These are phyloP conservation scores for Xylaria sp. DNA, from an alignment of 2,329 filamentous ascomycete species.

Conservation along the genomic window DNA sequence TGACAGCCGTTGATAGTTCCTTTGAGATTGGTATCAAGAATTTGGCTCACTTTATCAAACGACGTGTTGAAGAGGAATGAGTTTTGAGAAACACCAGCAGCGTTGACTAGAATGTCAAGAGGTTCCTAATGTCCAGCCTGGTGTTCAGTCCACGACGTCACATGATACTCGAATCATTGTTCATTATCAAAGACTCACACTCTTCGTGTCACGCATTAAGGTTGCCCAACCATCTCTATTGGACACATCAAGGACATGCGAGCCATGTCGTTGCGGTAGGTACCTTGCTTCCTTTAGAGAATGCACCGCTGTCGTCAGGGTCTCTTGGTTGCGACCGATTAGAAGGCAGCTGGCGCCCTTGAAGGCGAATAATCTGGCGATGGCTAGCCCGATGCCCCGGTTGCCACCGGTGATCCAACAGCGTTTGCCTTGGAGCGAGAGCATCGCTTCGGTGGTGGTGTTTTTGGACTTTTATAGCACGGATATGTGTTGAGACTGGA, in stretches of 20 bases:
- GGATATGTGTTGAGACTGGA: not conserved
- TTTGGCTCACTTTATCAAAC: slow-evolving; percentile 61
- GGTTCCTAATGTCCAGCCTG: slow-evolving; percentile 33
- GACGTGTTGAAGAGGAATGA: slow-evolving; percentile 69
- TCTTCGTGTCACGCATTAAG: not conserved
- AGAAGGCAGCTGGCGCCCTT: slow-evolving; percentile 71
- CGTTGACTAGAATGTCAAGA: slow-evolving; percentile 77
- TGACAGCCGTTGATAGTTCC: slow-evolving; percentile 73
- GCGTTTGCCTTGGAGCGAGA: slow-evolving; percentile 59
- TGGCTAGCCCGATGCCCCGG: slow-evolving; percentile 75
- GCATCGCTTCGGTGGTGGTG: slow-evolving; percentile 16
- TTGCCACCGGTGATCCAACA: slow-evolving; percentile 76
- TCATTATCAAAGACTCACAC: slow-evolving; percentile 13
- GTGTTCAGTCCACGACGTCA: slow-evolving; percentile 12
- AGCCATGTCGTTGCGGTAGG: slow-evolving; percentile 26
- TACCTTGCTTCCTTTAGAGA: slow-evolving; percentile 41
- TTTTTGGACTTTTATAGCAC: not conserved
- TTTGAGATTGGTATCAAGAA: slow-evolving; percentile 77
- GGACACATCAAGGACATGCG: slow-evolving; percentile 43
- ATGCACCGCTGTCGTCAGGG: slow-evolving; percentile 56
- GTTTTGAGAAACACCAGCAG: slow-evolving; percentile 77
- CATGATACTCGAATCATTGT: not conserved
- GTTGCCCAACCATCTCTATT: slow-evolving; percentile 32
- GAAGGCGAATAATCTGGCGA: slow-evolving; percentile 72
- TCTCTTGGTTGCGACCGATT: slow-evolving; percentile 65